Base-by-base conservation (phyloP, 257 asterid species). In the Solanum pimpinellifolium region DNA sequence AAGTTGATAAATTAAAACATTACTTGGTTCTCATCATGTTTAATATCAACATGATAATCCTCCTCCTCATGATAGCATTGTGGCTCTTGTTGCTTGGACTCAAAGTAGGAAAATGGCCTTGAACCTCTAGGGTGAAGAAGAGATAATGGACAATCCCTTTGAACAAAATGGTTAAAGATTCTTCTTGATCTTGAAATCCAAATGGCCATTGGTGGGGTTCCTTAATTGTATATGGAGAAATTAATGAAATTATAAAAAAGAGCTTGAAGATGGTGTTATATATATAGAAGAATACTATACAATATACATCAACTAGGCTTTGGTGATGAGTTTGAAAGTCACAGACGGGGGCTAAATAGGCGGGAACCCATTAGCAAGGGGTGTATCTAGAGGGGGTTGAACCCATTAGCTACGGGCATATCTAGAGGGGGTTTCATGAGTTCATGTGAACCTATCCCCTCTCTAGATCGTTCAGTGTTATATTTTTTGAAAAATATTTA, bases 121-220 rank as follows among this genome's bases (percentile, higher is more conserved):
- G 25, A 11, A 86, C 77, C 29, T 81, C 83, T 86, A 13, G 78
- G 87, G 78, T 81, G 83, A n/a, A 77, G 23, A 86, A 23, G 56
- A 46, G 47, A 76, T 1, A 88, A 87, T 10, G 85, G 25, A 69
- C 39, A 8, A 60, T 85, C 87, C 41, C 87, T 90, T 31, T 92
- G 89, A 27, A 91, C 6, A 78, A 9, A 88, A 89, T 85, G 83
- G 25, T 89, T 31, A 41, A 92, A 85, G 80, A 23, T 87, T 88
- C 93, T 89, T 76, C 37, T 42, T 87, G 97, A 89, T 92, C 92
- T 94, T 84, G 91, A 88, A 25, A 92, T 68, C 94, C 89, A 89
- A 69, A 72, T 41, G 33, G 95, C 94, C 97, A 94, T 95, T 78
- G 41, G 2, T 78, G 52, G 10, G 3, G 1, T 78, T 77, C 4